Evolutionary conservation across 2,329 filamentous ascomycete species (phyloP), one percentile per base, ranked within the genome.

Genomic region (Colletotrichum noveboracense): DNA sequence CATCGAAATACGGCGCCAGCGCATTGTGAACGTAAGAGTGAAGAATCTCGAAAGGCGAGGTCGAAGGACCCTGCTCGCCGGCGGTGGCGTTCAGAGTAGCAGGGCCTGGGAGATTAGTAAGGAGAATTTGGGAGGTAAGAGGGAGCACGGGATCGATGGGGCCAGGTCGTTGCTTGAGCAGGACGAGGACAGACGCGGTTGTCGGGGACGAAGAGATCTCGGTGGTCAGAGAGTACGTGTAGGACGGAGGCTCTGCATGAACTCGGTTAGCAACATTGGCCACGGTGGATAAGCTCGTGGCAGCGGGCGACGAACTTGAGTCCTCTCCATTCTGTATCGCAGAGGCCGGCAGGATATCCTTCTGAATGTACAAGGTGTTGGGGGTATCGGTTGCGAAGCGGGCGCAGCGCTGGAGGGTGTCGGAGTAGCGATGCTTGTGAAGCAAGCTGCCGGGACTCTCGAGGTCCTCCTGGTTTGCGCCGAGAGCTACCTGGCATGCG

Each of bases 1-100:
- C 96, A 88, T 99, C 96, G 83, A 99, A 99, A 86, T 98, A 98
- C 52, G 97, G 97, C 80, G 95, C 95, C 82, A 99, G 89, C 79
- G 95, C 96, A 83, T 96, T 94, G 85, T 98, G 96, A 79, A 99
- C 92, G 80, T 98, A 91, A 74, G 96, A 95, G 86, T 98, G 96
- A 77, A 99, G 89, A 80, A 96, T 94, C 86, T 98, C 96, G 86
- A 96, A 98, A 5, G 96, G 96, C 61, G 96, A 97, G 71, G 93
- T 88, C 30, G 93, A 89, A 72, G 93, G 90, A 74, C 93, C 93
- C 83, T 96, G 94, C 79, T 95, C 92, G 79, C 92, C 90, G 76
- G 91, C 89, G 67, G 91, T 87, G 79, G 91, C 92, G 80, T 91
- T 93, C 75, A 94, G 89, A 77, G 93, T 92, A 69, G 94, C 94